Conservation (phyloP, 1,284 basidiomycete species). For the Ceratobasidium sp. region DNA sequence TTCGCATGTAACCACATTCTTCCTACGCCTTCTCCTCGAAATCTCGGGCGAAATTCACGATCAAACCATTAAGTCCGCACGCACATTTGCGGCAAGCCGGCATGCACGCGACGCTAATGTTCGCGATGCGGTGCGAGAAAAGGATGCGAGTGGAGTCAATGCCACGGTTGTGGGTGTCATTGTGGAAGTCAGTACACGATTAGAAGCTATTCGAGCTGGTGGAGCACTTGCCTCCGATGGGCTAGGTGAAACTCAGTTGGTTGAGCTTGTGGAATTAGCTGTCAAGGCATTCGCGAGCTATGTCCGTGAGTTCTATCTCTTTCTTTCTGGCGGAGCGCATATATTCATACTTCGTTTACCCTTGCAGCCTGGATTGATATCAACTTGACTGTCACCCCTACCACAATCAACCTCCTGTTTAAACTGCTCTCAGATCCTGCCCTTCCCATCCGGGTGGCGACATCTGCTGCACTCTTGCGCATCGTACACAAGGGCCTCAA, state of each 20-base stretch:
- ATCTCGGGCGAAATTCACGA: constrained; percentile 94
- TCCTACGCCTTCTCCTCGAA: constrained; percentile 89
- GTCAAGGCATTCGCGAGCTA: constrained; percentile 93
- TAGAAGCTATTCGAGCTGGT: constrained; percentile 63
- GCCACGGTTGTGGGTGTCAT: constrained; percentile 88
- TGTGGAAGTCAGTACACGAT: constrained; percentile 63
- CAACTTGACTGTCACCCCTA: constrained; percentile 91
- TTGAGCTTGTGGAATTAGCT: constrained; percentile 89
- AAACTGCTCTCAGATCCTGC: constrained; percentile 84
- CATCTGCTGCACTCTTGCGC: constrained; percentile 81
- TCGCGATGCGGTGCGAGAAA: constrained; percentile 87
- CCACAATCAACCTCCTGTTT: constrained; percentile 88
- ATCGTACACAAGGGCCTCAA: constrained; percentile 95
- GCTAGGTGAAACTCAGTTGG: constrained; percentile 65
- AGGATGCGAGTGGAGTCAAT: constrained; percentile 87
- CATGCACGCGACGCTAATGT: constrained; percentile 84
- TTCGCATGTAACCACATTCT: constrained; percentile 81
- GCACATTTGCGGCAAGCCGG: constrained; percentile 73
- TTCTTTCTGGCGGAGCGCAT: constrained; percentile 27
- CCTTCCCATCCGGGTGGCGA: constrained; percentile 82
- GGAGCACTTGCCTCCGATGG: constrained; percentile 56
- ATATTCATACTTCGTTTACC: constrained; percentile 9
- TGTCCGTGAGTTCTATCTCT: constrained; percentile 76
- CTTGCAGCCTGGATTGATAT: constrained; percentile 95
- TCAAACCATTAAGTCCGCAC: constrained; percentile 85